These are phyloP conservation scores for Coemansia sp. DNA, from an alignment of 192 early-diverging fungal genomes.

Conservation along the genomic window DNA sequence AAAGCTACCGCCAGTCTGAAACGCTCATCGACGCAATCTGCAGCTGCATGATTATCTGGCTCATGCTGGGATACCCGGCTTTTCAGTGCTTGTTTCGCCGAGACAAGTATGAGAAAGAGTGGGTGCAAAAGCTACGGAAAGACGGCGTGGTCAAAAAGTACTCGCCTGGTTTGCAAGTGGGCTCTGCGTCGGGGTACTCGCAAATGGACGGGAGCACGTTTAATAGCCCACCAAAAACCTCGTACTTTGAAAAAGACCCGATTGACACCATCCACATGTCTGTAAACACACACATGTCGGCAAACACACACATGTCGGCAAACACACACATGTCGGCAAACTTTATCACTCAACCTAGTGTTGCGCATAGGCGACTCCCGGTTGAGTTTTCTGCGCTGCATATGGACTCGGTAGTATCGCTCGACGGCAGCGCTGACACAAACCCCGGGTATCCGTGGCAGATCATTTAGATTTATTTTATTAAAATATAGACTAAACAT, in stretches of 20 bases:
- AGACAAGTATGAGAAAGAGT: slow-evolving; percentile 22
- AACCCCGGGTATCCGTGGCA: background rate
- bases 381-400: background rate
- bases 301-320: too few species aligned
- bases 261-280: background rate
- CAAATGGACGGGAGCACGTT: slow-evolving; percentile 10
- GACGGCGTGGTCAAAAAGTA: slow-evolving; percentile 22
- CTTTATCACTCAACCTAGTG: background rate
- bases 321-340: background rate
- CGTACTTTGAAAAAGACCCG: background rate
- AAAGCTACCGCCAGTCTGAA: slow-evolving; percentile 13
- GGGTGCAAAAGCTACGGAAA: slow-evolving; percentile 22
- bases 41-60: slow-evolving; percentile 14
- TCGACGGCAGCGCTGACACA: background rate
- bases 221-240: background rate
- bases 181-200: slow-evolving; percentile 9
- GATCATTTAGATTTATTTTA: background rate
- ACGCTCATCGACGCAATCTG: slow-evolving; percentile 15
- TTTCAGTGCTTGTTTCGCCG: slow-evolving; percentile 20
- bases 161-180: slow-evolving; percentile 4
- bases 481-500: background rate
- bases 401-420: background rate
- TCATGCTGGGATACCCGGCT: slow-evolving; percentile 26
- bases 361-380: background rate
- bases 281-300: background rate